Percentiles rank a stretch among this genome's conserved stretches.
phyloP scores from a whole-genome alignment of 305 asterid species.

The Withania somnifera region DNA sequence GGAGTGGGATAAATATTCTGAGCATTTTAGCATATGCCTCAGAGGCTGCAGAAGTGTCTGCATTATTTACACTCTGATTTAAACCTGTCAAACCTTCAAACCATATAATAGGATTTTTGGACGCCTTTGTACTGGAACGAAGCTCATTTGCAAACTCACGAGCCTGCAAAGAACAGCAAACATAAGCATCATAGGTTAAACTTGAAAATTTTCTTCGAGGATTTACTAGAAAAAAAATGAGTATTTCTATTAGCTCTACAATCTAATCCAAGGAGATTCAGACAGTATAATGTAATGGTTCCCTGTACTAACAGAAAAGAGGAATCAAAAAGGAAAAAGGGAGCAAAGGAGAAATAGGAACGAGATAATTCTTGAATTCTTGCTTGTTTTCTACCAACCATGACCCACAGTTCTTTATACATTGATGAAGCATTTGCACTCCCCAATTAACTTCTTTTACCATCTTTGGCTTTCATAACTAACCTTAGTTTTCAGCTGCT shows the following conservation, averaged over 20 bases:
- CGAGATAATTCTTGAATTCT: not conserved
- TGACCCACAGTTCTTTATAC: not conserved
- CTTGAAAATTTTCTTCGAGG: not conserved
- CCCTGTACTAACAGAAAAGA: not conserved
- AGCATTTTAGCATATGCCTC: constrained; percentile 98
- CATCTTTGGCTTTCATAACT: not conserved
- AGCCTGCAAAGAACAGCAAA: constrained; percentile 47
- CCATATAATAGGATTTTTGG: constrained; percentile 87
- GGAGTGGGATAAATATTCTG: constrained; percentile 87
- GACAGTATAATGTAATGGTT: not conserved
- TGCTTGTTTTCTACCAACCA: not conserved
- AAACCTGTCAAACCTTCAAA: constrained; percentile 87
- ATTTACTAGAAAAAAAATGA: not conserved
- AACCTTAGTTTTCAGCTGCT: not conserved
- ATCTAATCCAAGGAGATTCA: not conserved
- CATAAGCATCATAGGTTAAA: not conserved
- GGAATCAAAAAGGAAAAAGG: not conserved
- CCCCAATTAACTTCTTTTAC: not conserved
- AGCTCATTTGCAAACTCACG: constrained; percentile 99
- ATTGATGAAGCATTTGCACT: not conserved
- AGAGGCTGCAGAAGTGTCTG: constrained; percentile 94
- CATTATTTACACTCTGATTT: constrained; percentile 63
- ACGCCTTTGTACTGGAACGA: constrained; percentile 90
- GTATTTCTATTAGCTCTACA: not conserved
- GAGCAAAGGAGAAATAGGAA: not conserved